These are phyloP conservation scores for Trichosporon inkin DNA, from an alignment of 1,284 basidiomycete genomes.

Conservation along the genomic window DNA sequence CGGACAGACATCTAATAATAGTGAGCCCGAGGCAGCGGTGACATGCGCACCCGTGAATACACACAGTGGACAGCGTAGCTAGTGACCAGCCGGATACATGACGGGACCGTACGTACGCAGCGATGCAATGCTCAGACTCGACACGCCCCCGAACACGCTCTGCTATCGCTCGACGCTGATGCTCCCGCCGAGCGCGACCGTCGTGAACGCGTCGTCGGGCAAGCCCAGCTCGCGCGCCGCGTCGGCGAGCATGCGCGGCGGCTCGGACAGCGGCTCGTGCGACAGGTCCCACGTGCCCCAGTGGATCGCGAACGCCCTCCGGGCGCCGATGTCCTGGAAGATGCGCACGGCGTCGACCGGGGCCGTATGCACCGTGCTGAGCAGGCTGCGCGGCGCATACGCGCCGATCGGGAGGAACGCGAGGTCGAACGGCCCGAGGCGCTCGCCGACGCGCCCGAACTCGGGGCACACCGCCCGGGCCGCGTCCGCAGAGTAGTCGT, in stretches of 20 bases:
- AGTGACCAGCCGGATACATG: no score
- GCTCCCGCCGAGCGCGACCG: constrained; percentile 16
- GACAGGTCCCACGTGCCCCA: constrained; percentile 57
- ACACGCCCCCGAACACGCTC: no score
- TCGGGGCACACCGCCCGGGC: constrained; percentile 50
- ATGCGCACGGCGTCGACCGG: constrained; percentile 63
- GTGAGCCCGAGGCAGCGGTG: no score
- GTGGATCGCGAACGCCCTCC: constrained; percentile 64
- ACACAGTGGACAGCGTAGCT: no score
- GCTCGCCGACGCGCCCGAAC: constrained; percentile 30
- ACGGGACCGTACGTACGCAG: no score
- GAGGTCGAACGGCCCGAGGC: constrained; percentile 58
- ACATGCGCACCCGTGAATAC: no score
- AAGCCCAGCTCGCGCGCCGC: constrained; percentile 57
- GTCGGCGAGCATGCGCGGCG: constrained; percentile 56
- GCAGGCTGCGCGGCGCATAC: constrained; percentile 59
- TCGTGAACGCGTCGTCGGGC: constrained; percentile 54
- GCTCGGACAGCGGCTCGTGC: constrained; percentile 59
- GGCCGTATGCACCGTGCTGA: constrained; percentile 60
- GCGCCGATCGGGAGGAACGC: constrained; percentile 66
- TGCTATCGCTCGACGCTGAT: constrained; percentile 7
- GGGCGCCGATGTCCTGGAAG: constrained; percentile 57
- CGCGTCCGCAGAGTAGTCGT: constrained; percentile 30
- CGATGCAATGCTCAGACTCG: no score
- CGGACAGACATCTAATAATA: no score